A percentile compares a stretch with the other conserved stretches of the same genome.
Evolutionary conservation across 495 filamentous ascomycete species (phyloP).

Genomic region (Lichenothelia convexa): DNA sequence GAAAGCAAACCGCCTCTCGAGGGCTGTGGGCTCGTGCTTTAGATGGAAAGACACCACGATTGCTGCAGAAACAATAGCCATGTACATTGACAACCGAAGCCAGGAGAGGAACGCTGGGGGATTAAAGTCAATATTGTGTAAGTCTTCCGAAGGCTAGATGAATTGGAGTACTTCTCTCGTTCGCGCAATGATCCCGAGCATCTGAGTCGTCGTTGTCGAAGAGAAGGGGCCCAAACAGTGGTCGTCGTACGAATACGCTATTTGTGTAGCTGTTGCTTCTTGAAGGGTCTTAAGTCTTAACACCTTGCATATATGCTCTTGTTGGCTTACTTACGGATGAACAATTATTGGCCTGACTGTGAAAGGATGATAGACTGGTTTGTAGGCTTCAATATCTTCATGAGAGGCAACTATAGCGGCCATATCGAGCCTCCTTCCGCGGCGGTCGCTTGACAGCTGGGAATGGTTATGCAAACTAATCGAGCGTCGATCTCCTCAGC

Average conservation of each 20-base stretch:
- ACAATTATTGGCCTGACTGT: neutral
- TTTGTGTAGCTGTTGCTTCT: slow-evolving; percentile 20
- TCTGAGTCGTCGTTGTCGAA: slow-evolving; percentile 82
- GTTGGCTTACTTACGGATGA: neutral
- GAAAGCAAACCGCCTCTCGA: slow-evolving; percentile 58
- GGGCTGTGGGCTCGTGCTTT: slow-evolving; percentile 42
- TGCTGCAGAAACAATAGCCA: slow-evolving; percentile 73
- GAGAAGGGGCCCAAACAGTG: slow-evolving; percentile 57
- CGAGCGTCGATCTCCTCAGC: too few species aligned
- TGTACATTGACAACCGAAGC: slow-evolving; percentile 78
- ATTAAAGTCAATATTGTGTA: slow-evolving; percentile 1
- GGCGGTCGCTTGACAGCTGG: too few species aligned
- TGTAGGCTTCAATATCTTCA: neutral
- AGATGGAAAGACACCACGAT: slow-evolving; percentile 90
- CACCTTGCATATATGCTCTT: neutral
- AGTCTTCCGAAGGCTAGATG: too few species aligned
- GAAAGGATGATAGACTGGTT: neutral
- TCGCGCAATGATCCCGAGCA: slow-evolving; percentile 67
- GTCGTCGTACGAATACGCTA: slow-evolving; percentile 45
- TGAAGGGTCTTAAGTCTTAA: neutral
- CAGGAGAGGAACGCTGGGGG: slow-evolving; percentile 71
- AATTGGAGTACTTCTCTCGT: slow-evolving; percentile 44
- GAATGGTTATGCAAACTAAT: too few species aligned
- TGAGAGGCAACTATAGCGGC: neutral
- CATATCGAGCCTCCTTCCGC: too few species aligned